Conservation (phyloP, 768 basidiomycete genomes). For the Rhodotorula toruloides region DNA sequence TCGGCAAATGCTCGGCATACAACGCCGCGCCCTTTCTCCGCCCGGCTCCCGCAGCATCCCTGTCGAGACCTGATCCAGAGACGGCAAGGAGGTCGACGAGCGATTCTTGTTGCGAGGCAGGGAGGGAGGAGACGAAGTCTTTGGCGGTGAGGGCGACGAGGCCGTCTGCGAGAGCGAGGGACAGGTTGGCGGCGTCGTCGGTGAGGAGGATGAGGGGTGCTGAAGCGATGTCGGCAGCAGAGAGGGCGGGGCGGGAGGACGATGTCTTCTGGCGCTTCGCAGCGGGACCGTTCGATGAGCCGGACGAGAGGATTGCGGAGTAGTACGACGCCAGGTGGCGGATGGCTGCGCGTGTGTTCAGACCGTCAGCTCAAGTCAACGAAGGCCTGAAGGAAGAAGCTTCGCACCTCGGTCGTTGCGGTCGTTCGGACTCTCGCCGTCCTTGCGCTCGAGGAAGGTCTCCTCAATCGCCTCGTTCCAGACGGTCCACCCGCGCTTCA, state of each 20-base stretch:
- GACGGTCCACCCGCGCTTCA: conserved; percentile 52
- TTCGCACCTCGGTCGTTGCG: conserved; percentile 79
- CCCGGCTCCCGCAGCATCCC: conserved; percentile 51
- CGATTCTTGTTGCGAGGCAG: conserved; percentile 53
- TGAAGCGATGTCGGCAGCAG: conserved; percentile 48
- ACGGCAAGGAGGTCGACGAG: conserved; percentile 78
- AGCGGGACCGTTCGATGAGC: neutral
- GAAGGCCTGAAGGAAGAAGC: neutral
- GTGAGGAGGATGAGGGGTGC: conserved; percentile 67
- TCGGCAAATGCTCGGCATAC: conserved; percentile 65
- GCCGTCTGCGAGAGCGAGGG: conserved; percentile 64
- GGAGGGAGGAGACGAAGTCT: conserved; percentile 73
- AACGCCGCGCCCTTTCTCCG: conserved; percentile 48
- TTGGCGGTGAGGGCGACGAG: conserved; percentile 66
- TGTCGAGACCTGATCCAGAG: conserved; percentile 55
- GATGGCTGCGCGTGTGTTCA: conserved; percentile 58
- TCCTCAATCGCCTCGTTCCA: conserved; percentile 42
- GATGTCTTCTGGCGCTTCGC: conserved; percentile 36
- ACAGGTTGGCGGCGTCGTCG: conserved; percentile 78
- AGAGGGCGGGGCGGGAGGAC: conserved; percentile 24
- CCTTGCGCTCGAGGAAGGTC: conserved; percentile 64
- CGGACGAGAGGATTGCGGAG: conserved; percentile 57
- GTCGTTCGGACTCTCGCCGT: conserved; percentile 82
- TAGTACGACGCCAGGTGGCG: conserved; percentile 86
- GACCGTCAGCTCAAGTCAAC: neutral